Evolutionary conservation across 2,329 filamentous ascomycete genomes (phyloP), one percentile per base, ranked within the genome.

Genomic region (Dactylellina sp.): DNA sequence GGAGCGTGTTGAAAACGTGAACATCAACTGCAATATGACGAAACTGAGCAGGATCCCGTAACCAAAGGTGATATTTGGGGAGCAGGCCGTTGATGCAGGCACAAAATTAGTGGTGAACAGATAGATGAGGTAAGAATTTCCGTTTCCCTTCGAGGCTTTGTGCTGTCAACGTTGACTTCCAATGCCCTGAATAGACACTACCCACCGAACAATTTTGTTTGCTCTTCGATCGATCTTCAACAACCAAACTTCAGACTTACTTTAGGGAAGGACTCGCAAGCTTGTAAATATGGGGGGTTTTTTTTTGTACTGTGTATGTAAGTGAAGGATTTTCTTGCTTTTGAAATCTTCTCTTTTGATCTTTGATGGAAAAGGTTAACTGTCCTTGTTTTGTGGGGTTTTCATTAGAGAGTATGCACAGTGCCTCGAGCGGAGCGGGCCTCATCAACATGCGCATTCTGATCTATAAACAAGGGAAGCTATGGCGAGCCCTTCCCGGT

Each of bases 381-480:
- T 62, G 70, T 74, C 70, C 70, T 74, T 62, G 70, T 74, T 35
- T 74, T 74, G 61, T 44, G 61, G 47, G 53, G 32, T 74, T 74
- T 74, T 74, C 61, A 74, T 74, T 74, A 74, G 70, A 74, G 63
- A 74, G 70, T 74, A 74, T 74, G 70, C 70, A 74, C 70, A 74
- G 61, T 74, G 70, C 70, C 70, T 74, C 70, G 70, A 74, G 70
- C 70, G 70, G 70, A 74, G 70, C 70, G 70, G 70, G 70, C 70
- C 70, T 74, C 70, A 74, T 74, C 70, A 74, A 74, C 70, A 74
- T 74, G 70, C 70, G 70, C 70, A 74, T 74, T 74, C 70, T 74
- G 70, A 24, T 74, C 70, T 74, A 74, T 74, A 74, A 74, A 74
- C 70, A 74, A 74, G 70, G 70, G 70, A 74, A 74, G 70, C 70